phyloP scores from a whole-genome alignment of 495 filamentous ascomycete species.

The Penicillium flavigenum region DNA sequence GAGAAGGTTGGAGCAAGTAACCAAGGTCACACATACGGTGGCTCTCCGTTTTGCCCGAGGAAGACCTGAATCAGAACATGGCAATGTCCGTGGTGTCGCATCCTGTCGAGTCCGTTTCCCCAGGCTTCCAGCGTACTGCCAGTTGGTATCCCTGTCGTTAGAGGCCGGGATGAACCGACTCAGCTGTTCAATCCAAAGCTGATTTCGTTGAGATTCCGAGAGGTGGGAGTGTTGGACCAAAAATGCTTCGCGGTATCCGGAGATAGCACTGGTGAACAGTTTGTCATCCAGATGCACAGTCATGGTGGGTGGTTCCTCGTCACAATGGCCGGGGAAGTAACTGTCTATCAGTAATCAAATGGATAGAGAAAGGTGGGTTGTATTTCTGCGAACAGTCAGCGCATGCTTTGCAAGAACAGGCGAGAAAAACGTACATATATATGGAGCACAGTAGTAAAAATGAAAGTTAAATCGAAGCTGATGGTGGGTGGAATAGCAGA shows the following conservation, averaged over 20 bases:
- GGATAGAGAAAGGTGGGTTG: neutral
- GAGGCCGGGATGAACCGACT: constrained; percentile 41
- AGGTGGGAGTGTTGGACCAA: constrained; percentile 48
- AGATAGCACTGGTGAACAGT: constrained; percentile 47
- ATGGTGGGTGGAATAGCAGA: constrained; percentile 3
- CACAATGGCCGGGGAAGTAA: constrained; percentile 10
- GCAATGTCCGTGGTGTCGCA: constrained; percentile 44
- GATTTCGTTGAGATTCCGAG: constrained; percentile 44
- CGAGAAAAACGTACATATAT: neutral
- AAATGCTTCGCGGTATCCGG: constrained; percentile 47
- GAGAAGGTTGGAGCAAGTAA: constrained; percentile 41
- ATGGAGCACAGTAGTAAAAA: neutral
- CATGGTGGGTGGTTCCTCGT: constrained; percentile 30
- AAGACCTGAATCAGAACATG: constrained; percentile 37
- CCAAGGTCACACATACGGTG: constrained; percentile 52
- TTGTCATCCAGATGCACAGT: constrained; percentile 44
- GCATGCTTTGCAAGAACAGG: neutral
- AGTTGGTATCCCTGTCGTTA: constrained; percentile 20
- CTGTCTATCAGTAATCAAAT: constrained; percentile 32
- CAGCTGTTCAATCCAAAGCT: constrained; percentile 45
- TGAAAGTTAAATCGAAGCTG: neutral
- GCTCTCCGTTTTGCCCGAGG: constrained; percentile 50
- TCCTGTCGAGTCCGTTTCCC: constrained; percentile 50
- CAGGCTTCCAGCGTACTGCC: constrained; percentile 29
- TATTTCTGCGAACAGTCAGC: constrained; percentile 3